A percentile compares a stretch with the other conserved stretches of the same genome.
phyloP scores from a whole-genome alignment of 352 stramenopile genomes.

The Globisporangium radiosum region DNA sequence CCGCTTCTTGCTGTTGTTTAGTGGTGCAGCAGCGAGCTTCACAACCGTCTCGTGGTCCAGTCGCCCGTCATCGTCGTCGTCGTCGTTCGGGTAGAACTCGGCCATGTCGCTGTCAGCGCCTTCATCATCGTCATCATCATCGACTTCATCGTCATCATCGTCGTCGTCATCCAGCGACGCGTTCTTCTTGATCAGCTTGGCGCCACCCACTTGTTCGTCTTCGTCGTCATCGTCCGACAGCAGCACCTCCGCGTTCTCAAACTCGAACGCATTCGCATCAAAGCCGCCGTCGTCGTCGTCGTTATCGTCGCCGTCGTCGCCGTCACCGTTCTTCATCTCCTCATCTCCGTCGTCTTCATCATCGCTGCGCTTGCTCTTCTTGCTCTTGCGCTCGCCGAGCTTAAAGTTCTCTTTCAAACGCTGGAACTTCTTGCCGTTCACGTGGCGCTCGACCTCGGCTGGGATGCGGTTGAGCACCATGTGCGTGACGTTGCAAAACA shows the following conservation, averaged over 20 bases:
- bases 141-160: constrained; percentile 15
- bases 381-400: constrained; percentile 17
- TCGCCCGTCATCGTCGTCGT: constrained; percentile 22
- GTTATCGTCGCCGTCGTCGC: constrained; percentile 51
- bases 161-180: constrained; percentile 14
- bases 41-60: constrained; percentile 15
- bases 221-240: constrained; percentile 69
- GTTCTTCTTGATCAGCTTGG: constrained; percentile 13
- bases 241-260: constrained; percentile 69
- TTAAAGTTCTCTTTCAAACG: constrained; percentile 73
- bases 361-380: constrained; percentile 11
- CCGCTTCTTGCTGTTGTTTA: constrained; percentile 3
- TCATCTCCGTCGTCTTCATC: constrained; percentile 10
- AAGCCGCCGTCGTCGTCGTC: constrained; percentile 40
- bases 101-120: constrained; percentile 40
- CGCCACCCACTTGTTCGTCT: constrained; percentile 23
- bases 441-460: constrained; percentile 82
- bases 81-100: constrained; percentile 55
- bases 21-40: constrained; percentile 4
- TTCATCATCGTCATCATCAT: constrained; percentile 13
- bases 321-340: not conserved
- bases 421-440: constrained; percentile 85
- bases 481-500: constrained; percentile 87
- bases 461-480: constrained; percentile 87
- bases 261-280: constrained; percentile 77